Evolutionary conservation across 202 grass and related monocot genomes (phyloP).

Genomic region (Bolboschoenoplectus hybrid): DNA sequence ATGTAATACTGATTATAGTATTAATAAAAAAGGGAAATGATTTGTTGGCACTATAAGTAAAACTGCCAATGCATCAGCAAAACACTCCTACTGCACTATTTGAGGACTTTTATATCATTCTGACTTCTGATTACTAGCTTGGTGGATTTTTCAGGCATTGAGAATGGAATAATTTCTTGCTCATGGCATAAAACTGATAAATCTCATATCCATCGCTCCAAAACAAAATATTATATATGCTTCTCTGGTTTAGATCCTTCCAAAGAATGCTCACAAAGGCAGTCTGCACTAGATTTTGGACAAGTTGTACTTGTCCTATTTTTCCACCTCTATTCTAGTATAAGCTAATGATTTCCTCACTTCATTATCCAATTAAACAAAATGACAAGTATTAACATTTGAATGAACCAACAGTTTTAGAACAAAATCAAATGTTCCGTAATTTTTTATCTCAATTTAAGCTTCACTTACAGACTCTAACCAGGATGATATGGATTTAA

Average conservation of each 20-base stretch:
- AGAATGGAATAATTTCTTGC: not conserved
- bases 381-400: not conserved
- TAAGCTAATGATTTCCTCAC: not conserved
- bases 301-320: not conserved
- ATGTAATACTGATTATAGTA: not conserved
- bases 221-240: not conserved
- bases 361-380: not conserved
- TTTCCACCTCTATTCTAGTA: not conserved
- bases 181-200: not conserved
- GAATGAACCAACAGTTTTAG: not conserved
- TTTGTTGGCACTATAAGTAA: not conserved
- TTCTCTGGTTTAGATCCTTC: constrained; percentile 11
- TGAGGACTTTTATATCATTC: not conserved
- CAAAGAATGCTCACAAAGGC: not conserved
- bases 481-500: not conserved
- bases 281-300: not conserved
- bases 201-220: constrained; percentile 2
- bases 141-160: constrained; percentile 6
- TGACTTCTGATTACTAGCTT: not conserved
- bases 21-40: constrained; percentile 32
- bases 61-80: not conserved
- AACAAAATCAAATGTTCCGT: not conserved
- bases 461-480: not conserved
- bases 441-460: not conserved
- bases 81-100: not conserved